phyloP scores from a whole-genome alignment of 345 rosid species.

The Linum tenue region DNA sequence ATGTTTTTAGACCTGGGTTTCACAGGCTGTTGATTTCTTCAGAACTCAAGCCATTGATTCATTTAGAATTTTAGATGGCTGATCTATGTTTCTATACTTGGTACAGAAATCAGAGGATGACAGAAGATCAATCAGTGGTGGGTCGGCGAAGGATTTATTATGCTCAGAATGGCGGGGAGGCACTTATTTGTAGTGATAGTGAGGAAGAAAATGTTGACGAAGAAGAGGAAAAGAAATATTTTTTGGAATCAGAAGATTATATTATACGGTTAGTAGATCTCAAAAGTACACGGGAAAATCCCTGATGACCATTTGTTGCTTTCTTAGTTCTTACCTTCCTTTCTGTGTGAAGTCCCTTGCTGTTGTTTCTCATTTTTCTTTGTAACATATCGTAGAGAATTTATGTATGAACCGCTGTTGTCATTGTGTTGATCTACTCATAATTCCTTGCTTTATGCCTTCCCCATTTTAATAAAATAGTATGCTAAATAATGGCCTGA shows the following conservation, averaged over 20 bases:
- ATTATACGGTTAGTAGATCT: slow-evolving; percentile 69
- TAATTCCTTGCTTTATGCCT: no score
- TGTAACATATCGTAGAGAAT: background rate
- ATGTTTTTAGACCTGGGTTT: no score
- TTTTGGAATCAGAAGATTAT: slow-evolving; percentile 69
- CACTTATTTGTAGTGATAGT: slow-evolving; percentile 98
- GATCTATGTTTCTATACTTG: background rate
- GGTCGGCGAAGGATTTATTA: slow-evolving; percentile 97
- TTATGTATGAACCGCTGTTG: background rate
- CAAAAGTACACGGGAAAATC: background rate
- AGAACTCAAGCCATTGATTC: background rate
- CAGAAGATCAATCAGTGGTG: slow-evolving; percentile 93
- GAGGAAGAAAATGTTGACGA: slow-evolving; percentile 87
- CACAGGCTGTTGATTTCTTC: no score
- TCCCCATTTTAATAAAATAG: no score
- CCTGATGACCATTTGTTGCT: background rate
- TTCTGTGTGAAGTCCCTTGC: background rate
- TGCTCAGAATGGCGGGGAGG: slow-evolving; percentile 96
- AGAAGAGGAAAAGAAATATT: slow-evolving; percentile 72
- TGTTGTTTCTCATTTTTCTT: background rate
- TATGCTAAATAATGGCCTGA: background rate
- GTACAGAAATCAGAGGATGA: slow-evolving; percentile 98
- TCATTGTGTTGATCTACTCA: no score
- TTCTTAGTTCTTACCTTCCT: background rate
- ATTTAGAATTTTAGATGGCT: background rate